phyloP scores from a whole-genome alignment of 139 green algal genomes.

The Chlorella ohadii region DNA sequence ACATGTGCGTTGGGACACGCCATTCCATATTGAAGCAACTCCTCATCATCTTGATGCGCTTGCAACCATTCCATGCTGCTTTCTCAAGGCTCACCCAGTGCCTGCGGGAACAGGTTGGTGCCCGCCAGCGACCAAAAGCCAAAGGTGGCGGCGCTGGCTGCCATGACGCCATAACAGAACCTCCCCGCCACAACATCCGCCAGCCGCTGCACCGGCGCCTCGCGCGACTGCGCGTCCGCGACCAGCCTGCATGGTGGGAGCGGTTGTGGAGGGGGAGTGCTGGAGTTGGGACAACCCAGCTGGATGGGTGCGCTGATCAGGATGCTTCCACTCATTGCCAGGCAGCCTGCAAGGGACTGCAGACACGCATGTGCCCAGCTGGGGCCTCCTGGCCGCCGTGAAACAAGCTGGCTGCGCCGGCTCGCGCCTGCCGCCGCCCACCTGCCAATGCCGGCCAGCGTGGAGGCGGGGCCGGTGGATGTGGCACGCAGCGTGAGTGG shows the following conservation, averaged over 20 bases:
- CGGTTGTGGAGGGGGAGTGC: not conserved
- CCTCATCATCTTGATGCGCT: too few relatives aligned
- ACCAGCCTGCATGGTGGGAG: conserved; percentile 66
- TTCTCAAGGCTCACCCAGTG: conserved; percentile 38
- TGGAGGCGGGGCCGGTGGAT: conserved; percentile 71
- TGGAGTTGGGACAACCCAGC: too few relatives aligned
- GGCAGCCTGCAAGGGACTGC: too few relatives aligned
- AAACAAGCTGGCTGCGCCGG: not conserved
- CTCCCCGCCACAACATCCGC: conserved; percentile 89
- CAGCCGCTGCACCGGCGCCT: conserved; percentile 92
- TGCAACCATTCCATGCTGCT: too few relatives aligned
- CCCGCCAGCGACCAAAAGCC: conserved; percentile 80
- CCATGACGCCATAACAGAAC: conserved; percentile 96
- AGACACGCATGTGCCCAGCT: too few relatives aligned
- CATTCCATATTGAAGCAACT: too few relatives aligned
- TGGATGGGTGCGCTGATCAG: too few relatives aligned
- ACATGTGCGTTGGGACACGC: too few relatives aligned
- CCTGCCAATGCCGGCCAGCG: conserved; percentile 77
- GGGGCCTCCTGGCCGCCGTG: too few relatives aligned
- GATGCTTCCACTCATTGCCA: too few relatives aligned
- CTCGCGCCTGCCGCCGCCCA: not conserved
- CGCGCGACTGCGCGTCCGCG: conserved; percentile 76
- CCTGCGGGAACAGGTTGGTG: conserved; percentile 58
- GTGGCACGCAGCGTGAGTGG: conserved; percentile 76
- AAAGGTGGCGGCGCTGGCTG: conserved; percentile 81